Evolutionary conservation across 345 rosid genomes (phyloP).

Genomic region (Eucalyptus polybractea): DNA sequence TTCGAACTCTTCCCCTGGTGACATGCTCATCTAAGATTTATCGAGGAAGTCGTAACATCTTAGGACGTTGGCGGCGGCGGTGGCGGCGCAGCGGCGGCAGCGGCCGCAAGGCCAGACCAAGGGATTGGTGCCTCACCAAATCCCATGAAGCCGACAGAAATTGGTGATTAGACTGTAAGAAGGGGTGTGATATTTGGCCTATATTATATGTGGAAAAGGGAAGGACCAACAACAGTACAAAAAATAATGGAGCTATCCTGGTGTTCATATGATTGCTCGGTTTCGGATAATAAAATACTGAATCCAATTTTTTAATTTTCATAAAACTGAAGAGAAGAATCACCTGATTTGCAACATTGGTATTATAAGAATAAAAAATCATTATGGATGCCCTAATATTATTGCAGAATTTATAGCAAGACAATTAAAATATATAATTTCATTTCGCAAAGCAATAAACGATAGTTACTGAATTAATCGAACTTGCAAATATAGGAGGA

Average conservation of each 20-base stretch:
- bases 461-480: background rate
- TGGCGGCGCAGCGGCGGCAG: no score
- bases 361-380: background rate
- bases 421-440: background rate
- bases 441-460: background rate
- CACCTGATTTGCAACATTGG: background rate
- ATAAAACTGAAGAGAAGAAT: background rate
- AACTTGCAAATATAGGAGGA: background rate
- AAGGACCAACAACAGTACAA: background rate
- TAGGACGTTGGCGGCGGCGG: background rate
- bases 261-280: background rate
- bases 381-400: background rate
- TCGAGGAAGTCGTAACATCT: background rate
- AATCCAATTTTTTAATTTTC: background rate
- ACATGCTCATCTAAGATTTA: background rate
- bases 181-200: background rate
- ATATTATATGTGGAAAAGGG: background rate
- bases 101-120: background rate
- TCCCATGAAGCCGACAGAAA: background rate
- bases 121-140: background rate
- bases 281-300: background rate
- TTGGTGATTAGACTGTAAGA: background rate
- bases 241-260: background rate
- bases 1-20: background rate
- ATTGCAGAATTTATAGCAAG: background rate